Evolutionary conservation across 2,329 filamentous ascomycete species (phyloP).

Genomic region (Phoma sp.): DNA sequence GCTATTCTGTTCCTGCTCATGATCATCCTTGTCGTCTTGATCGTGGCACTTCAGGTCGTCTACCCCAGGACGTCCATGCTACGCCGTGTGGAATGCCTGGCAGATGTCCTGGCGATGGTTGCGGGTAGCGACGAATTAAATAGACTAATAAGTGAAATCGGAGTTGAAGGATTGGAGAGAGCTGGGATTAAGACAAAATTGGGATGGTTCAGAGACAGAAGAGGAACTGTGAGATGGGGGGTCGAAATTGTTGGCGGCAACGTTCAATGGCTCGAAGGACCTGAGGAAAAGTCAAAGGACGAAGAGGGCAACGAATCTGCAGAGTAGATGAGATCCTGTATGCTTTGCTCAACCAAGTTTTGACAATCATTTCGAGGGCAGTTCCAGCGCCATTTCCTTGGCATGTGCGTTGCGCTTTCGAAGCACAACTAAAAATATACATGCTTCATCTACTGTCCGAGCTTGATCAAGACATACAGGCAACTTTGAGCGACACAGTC

Average conservation of each 20-base stretch:
- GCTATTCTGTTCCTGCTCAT: slow-evolving; percentile 15
- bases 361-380: no score
- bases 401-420: no score
- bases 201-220: slow-evolving; percentile 22
- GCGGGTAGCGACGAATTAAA: slow-evolving; percentile 15
- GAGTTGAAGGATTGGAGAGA: neutral
- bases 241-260: slow-evolving; percentile 17
- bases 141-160: slow-evolving; percentile 1
- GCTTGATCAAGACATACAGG: no score
- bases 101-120: slow-evolving; percentile 17
- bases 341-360: no score
- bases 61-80: slow-evolving; percentile 4
- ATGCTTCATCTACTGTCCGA: no score
- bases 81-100: slow-evolving; percentile 13
- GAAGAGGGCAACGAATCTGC: no score
- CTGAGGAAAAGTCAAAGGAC: neutral
- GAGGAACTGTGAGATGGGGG: slow-evolving; percentile 20
- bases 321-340: no score
- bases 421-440: no score
- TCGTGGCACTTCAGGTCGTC: slow-evolving; percentile 7
- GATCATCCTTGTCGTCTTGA: slow-evolving; percentile 6
- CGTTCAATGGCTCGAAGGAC: slow-evolving; percentile 14
- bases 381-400: no score
- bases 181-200: slow-evolving; percentile 10
- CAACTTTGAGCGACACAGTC: no score